phyloP scores from a whole-genome alignment of 805 yeast species.

The Nakazawaea populi region DNA sequence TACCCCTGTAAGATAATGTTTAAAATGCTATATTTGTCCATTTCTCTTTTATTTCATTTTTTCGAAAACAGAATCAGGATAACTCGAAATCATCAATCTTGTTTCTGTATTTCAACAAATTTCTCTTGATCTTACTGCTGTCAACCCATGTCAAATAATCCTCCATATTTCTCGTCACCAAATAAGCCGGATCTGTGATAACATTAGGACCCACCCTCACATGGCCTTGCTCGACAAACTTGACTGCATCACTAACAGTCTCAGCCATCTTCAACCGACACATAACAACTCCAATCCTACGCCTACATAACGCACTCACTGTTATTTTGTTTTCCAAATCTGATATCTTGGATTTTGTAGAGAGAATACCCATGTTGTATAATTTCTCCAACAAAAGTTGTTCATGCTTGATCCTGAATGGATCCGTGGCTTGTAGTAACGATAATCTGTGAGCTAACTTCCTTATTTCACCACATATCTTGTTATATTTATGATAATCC shows the following conservation, averaged over 20 bases:
- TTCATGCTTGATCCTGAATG: constrained; percentile 83
- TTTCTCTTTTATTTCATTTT: too few relatives aligned
- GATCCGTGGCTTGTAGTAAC: constrained; percentile 79
- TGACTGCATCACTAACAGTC: constrained; percentile 80
- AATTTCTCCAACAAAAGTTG: constrained; percentile 82
- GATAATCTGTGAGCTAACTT: constrained; percentile 84
- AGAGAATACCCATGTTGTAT: constrained; percentile 79
- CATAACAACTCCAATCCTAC: constrained; percentile 93
- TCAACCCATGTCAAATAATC: constrained; percentile 99
- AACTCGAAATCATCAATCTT: constrained; percentile 54
- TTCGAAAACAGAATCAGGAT: constrained; percentile 19
- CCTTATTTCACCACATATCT: constrained; percentile 86
- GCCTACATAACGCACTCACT: constrained; percentile 86
- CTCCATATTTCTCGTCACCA: constrained; percentile 90
- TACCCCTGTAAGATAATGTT: too few relatives aligned
- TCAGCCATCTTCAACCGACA: constrained; percentile 92
- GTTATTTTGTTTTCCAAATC: constrained; percentile 88
- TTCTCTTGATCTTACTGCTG: constrained; percentile 84
- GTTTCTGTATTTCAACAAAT: constrained; percentile 82
- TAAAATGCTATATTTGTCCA: too few relatives aligned
- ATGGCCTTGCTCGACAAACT: constrained; percentile 94
- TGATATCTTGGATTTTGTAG: constrained; percentile 85
- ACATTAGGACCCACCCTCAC: constrained; percentile 96
- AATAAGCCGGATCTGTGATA: constrained; percentile 90
- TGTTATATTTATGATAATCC: constrained; percentile 92